These are phyloP conservation scores for Pseudotsuga menziesii DNA, from an alignment of 75 land plant genomes.

Conservation along the genomic window DNA sequence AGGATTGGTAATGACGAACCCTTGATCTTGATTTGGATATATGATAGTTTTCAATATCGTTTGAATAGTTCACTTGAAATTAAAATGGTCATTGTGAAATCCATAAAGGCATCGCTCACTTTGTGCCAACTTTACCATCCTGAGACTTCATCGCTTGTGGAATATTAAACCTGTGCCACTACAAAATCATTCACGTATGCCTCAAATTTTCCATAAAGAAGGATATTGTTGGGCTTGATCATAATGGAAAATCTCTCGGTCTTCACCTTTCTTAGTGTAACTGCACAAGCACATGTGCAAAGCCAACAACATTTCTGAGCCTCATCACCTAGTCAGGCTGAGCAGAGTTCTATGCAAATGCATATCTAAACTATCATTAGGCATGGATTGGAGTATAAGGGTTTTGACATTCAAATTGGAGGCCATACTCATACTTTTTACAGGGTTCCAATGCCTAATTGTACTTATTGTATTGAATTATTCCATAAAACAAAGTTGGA, in stretches of 20 bases:
- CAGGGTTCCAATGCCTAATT: constrained; percentile 15
- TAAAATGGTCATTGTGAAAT: too few relatives aligned
- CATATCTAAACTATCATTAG: constrained; percentile 24
- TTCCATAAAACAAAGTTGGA: background rate
- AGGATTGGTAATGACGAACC: too few relatives aligned
- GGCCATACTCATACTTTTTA: background rate
- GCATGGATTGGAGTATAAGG: constrained; percentile 22
- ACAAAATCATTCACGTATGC: background rate
- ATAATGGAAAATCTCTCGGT: background rate
- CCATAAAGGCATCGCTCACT: too few relatives aligned
- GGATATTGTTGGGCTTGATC: constrained; percentile 3
- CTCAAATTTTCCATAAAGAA: background rate
- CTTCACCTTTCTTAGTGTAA: background rate
- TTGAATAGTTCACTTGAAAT: too few relatives aligned
- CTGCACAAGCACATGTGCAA: background rate
- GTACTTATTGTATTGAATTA: constrained; percentile 9
- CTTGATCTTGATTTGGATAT: too few relatives aligned
- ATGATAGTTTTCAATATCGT: too few relatives aligned
- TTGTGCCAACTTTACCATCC: too few relatives aligned
- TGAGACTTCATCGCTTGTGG: too few relatives aligned
- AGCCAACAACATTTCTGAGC: constrained; percentile 5
- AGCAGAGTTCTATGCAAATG: constrained; percentile 5
- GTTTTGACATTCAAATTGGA: too few relatives aligned
- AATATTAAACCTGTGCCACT: background rate
- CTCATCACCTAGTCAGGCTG: constrained; percentile 11